phyloP scores from a whole-genome alignment of 352 stramenopile species.

The Phytophthora cryptogea region DNA sequence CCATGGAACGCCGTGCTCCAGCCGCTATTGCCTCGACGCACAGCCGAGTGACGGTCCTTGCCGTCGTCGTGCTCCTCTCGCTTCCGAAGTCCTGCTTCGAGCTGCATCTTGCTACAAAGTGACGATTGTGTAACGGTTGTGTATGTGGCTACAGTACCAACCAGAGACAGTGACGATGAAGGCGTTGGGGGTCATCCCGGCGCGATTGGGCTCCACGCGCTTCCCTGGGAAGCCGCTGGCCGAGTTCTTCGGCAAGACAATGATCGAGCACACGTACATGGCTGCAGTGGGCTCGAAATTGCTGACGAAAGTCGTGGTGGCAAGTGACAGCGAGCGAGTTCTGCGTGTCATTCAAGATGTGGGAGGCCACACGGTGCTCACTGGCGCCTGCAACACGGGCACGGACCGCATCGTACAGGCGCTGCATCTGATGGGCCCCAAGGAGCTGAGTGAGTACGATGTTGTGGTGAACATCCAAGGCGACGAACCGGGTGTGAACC shows the following conservation, averaged over 20 bases:
- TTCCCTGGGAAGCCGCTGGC: slow-evolving; percentile 82
- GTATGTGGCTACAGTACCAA: slow-evolving; percentile 3
- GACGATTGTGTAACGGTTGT: not conserved
- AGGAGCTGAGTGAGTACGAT: slow-evolving; percentile 61
- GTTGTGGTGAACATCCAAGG: slow-evolving; percentile 87
- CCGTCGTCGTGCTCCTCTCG: slow-evolving; percentile 56
- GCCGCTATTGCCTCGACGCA: slow-evolving; percentile 31
- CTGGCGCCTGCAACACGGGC: slow-evolving; percentile 66
- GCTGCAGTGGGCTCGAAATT: slow-evolving; percentile 51
- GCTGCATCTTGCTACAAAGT: slow-evolving; percentile 41
- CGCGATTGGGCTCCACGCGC: slow-evolving; percentile 68
- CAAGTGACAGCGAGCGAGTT: slow-evolving; percentile 74
- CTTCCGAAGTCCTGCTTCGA: slow-evolving; percentile 56
- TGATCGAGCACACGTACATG: slow-evolving; percentile 86
- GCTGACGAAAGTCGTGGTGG: slow-evolving; percentile 78
- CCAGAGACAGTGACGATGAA: slow-evolving; percentile 39
- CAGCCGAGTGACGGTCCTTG: slow-evolving; percentile 52
- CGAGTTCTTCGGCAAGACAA: slow-evolving; percentile 78
- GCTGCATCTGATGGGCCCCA: slow-evolving; percentile 42
- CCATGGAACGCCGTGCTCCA: slow-evolving; percentile 28
- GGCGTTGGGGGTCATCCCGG: slow-evolving; percentile 80
- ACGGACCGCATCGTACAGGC: slow-evolving; percentile 80
- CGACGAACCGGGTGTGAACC: slow-evolving; percentile 82
- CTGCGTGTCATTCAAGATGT: slow-evolving; percentile 47
- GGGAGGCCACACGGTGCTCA: slow-evolving; percentile 61